Percentiles rank a stretch among this genome's conserved stretches.
These are phyloP conservation scores for Phytophthora melonis DNA, from an alignment of 352 stramenopile genomes.

Conservation along the genomic window DNA sequence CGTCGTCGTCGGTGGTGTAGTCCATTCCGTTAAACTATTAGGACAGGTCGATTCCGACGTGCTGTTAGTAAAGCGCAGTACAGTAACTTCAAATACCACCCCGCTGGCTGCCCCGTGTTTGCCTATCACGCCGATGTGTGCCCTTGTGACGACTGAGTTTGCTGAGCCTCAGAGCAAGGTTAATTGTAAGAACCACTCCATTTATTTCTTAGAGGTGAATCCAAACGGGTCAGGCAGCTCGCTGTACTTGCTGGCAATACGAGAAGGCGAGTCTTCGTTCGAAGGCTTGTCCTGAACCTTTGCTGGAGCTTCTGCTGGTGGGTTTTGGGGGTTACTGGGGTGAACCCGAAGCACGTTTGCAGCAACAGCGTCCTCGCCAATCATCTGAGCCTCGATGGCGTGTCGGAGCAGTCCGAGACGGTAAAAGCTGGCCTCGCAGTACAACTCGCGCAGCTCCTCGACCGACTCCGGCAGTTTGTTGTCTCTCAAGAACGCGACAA, in stretches of 20 bases:
- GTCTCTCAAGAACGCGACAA: constrained; percentile 73
- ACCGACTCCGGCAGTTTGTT: constrained; percentile 65
- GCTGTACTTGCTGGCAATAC: constrained; percentile 51
- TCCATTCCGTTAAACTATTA: constrained; percentile 11
- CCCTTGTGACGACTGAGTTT: not conserved
- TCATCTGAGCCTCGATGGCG: constrained; percentile 82
- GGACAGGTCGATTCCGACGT: too few species aligned
- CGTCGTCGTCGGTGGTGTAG: constrained; percentile 36
- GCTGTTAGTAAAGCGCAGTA: too few species aligned
- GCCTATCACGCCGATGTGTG: too few species aligned
- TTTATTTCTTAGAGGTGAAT: constrained; percentile 67
- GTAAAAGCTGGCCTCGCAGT: constrained; percentile 84
- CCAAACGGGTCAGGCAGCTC: constrained; percentile 74
- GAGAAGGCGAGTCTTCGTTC: not conserved
- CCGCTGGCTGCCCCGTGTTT: too few species aligned
- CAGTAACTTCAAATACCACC: too few species aligned
- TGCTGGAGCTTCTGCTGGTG: not conserved
- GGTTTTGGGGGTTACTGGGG: not conserved
- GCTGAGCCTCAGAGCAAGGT: too few species aligned
- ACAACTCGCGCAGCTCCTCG: constrained; percentile 75
- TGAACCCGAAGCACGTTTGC: constrained; percentile 30
- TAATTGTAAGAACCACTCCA: not conserved
- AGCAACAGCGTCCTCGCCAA: constrained; percentile 62
- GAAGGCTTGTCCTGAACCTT: constrained; percentile 9
- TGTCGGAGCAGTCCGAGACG: constrained; percentile 74